phyloP scores from a whole-genome alignment of 2,329 filamentous ascomycete genomes.

The Pseudogymnoascus sp. region DNA sequence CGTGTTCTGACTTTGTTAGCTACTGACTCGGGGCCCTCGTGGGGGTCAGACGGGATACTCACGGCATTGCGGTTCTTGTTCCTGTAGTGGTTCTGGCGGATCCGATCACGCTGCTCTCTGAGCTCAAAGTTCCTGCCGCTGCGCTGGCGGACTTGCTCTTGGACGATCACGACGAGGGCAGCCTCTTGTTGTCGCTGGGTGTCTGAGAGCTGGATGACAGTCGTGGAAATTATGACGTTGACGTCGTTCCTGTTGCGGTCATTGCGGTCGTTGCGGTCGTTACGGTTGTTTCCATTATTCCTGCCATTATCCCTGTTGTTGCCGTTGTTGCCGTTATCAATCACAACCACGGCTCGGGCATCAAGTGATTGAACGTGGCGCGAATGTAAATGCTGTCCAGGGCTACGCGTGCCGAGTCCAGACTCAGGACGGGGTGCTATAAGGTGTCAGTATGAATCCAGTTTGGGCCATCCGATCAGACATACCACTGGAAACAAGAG shows the following conservation, averaged over 20 bases:
- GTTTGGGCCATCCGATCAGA: background rate
- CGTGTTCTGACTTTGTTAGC: slow-evolving; percentile 22
- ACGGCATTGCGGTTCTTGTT: slow-evolving; percentile 23
- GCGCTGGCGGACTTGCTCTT: background rate
- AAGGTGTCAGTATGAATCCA: slow-evolving; percentile 13
- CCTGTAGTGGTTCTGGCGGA: slow-evolving; percentile 25
- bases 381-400: slow-evolving; percentile 16
- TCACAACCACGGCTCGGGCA: slow-evolving; percentile 11
- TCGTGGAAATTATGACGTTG: background rate
- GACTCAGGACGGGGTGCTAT: slow-evolving; percentile 21
- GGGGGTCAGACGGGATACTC: slow-evolving; percentile 1
- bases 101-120: slow-evolving; percentile 20
- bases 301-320: slow-evolving; percentile 12
- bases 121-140: slow-evolving; percentile 15
- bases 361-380: slow-evolving; percentile 20
- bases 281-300: slow-evolving; percentile 12
- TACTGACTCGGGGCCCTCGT: background rate
- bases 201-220: background rate
- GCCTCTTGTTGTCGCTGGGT: slow-evolving; percentile 13
- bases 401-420: slow-evolving; percentile 11
- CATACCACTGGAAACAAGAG: slow-evolving; percentile 21
- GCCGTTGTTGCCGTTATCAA: slow-evolving; percentile 11
- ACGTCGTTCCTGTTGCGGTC: slow-evolving; percentile 8
- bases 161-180: slow-evolving; percentile 16
- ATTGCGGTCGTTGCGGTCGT: slow-evolving; percentile 8